Base-by-base conservation (phyloP, 192 early-diverging fungal genomes). In the Podochytrium sp. region DNA sequence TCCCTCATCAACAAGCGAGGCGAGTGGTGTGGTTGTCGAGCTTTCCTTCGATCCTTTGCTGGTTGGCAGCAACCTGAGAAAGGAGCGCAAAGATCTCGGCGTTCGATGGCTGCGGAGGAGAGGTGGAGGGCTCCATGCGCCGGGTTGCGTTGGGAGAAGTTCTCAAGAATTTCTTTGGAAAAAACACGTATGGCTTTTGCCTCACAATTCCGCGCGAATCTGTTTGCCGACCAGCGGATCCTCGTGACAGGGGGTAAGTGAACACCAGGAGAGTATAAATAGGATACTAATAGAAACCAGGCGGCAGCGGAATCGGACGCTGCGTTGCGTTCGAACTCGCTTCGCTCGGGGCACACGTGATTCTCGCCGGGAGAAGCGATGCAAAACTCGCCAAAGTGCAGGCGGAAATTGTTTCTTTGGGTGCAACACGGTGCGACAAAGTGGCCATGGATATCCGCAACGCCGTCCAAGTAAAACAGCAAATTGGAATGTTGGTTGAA, bases 1-100 rank as follows among this genome's bases (percentile, higher is more conserved):
- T 87, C 89, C 65, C 91, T 84, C 23, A 90, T 82, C 42, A 97
- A 92, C 41, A 95, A 65, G 49, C n/a, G n/a, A n/a, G n/a, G n/a
- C n/a, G n/a, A n/a, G n/a, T n/a, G n/a, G n/a, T n/a, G n/a, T n/a
- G n/a, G n/a, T n/a, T n/a, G n/a, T n/a, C n/a, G n/a, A n/a, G n/a
- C n/a, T n/a, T n/a, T n/a, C n/a, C n/a, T n/a, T n/a, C n/a, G n/a
- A n/a, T n/a, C n/a, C n/a, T n/a, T n/a, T n/a, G n/a, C n/a, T n/a
- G n/a, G n/a, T n/a, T n/a, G n/a, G n/a, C n/a, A n/a, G n/a, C n/a
- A n/a, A n/a, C n/a, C n/a, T n/a, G n/a, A n/a, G n/a, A n/a, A n/a
- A n/a, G n/a, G n/a, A n/a, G n/a, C n/a, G n/a, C n/a, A n/a, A n/a
- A n/a, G n/a, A n/a, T n/a, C n/a, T n/a, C n/a, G n/a, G n/a, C n/a